Evolutionary conservation across 495 filamentous ascomycete species (phyloP).

Genomic region (Tuber aestivum): DNA sequence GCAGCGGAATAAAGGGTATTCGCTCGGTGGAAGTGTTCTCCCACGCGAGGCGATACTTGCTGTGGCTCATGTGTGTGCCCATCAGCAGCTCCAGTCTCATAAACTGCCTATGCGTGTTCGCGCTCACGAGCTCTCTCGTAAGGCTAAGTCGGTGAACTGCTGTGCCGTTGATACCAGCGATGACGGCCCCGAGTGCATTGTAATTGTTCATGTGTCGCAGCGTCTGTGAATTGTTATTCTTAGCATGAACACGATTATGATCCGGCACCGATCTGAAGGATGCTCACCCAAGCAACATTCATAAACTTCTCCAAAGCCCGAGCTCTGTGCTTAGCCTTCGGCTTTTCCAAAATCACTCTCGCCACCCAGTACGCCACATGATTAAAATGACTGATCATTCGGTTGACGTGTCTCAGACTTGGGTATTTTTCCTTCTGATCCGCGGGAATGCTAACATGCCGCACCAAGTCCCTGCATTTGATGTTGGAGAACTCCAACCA

Average conservation of each 20-base stretch:
- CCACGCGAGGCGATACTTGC: constrained; percentile 92
- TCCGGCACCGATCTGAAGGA: neutral
- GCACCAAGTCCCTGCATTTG: constrained; percentile 84
- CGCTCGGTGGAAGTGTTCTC: constrained; percentile 83
- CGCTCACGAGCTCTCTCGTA: constrained; percentile 70
- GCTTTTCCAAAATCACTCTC: constrained; percentile 84
- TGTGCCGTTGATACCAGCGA: constrained; percentile 86
- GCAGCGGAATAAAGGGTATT: constrained; percentile 92
- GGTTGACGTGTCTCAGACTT: constrained; percentile 77
- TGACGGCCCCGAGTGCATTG: constrained; percentile 84
- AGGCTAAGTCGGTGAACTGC: constrained; percentile 79
- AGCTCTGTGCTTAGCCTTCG: constrained; percentile 93
- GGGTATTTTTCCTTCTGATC: constrained; percentile 70
- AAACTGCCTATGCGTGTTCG: constrained; percentile 67
- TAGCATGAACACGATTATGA: constrained; percentile 7
- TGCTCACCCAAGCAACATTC: constrained; percentile 59
- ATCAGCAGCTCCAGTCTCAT: constrained; percentile 86
- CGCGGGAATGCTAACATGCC: constrained; percentile 71
- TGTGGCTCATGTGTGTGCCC: constrained; percentile 83
- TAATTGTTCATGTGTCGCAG: constrained; percentile 93
- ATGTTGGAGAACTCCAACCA: constrained; percentile 98
- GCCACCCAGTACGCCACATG: constrained; percentile 86
- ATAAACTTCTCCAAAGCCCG: constrained; percentile 91
- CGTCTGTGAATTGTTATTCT: constrained; percentile 48
- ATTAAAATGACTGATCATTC: constrained; percentile 94